These are phyloP conservation scores for Alectoria sarmentosa DNA, from an alignment of 495 filamentous ascomycete species.

Conservation along the genomic window DNA sequence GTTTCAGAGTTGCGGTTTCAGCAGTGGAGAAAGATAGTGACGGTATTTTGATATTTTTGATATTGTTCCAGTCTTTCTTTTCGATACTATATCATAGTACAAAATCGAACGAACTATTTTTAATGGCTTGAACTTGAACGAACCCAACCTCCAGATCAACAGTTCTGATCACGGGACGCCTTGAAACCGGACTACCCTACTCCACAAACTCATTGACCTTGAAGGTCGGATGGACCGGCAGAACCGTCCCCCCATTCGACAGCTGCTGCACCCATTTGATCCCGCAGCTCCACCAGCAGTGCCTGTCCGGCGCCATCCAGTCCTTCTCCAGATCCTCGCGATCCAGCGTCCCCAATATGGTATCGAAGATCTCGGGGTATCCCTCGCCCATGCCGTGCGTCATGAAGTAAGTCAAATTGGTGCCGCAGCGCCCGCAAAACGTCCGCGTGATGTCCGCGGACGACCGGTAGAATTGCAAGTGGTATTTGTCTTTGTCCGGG, in stretches of 20 bases:
- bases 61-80: too few species aligned
- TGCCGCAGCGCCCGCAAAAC: slow-evolving; percentile 30
- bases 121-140: too few species aligned
- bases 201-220: slow-evolving; percentile 1
- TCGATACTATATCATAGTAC: too few species aligned
- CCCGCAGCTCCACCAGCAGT: slow-evolving; percentile 25
- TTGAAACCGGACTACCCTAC: too few species aligned
- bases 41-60: too few species aligned
- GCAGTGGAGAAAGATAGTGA: not conserved
- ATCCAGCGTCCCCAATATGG: slow-evolving; percentile 25
- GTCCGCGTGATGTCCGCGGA: slow-evolving; percentile 13
- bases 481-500: not conserved
- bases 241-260: not conserved
- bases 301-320: slow-evolving; percentile 23
- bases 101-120: too few species aligned
- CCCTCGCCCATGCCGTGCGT: slow-evolving; percentile 1
- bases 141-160: too few species aligned
- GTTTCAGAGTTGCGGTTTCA: too few species aligned
- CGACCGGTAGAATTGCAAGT: slow-evolving; percentile 13
- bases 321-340: slow-evolving; percentile 14
- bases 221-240: slow-evolving; percentile 1
- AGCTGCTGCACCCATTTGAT: slow-evolving; percentile 22
- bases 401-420: slow-evolving; percentile 20
- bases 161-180: too few species aligned
- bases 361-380: slow-evolving; percentile 20